These are phyloP conservation scores for Stephanodiscus minutulus DNA, from an alignment of 108 stramenopile genomes.

Conservation along the genomic window DNA sequence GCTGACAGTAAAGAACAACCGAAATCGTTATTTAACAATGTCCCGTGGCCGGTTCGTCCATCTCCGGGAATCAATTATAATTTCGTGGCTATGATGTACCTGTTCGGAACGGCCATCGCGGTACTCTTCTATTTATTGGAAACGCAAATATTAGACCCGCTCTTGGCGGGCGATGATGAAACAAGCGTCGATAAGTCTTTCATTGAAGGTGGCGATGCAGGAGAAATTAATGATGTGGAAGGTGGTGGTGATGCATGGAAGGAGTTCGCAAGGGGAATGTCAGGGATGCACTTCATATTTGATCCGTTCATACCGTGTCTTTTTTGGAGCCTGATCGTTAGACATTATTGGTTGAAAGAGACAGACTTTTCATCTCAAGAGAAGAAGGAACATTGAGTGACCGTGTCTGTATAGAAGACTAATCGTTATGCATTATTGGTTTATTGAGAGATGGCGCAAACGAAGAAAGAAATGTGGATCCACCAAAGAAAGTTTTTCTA, in stretches of 20 bases:
- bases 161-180: constrained; percentile 9
- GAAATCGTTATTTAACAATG: constrained; percentile 12
- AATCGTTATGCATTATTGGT: constrained; percentile 33
- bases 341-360: constrained; percentile 46
- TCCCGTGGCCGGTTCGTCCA: constrained; percentile 49
- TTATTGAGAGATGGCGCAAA: too few species aligned
- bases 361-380: constrained; percentile 12
- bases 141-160: constrained; percentile 29
- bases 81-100: constrained; percentile 35
- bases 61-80: constrained; percentile 43
- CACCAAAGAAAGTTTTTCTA: background rate
- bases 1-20: background rate
- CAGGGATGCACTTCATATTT: constrained; percentile 49
- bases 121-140: constrained; percentile 35
- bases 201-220: background rate
- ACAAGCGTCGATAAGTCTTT: background rate
- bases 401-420: constrained; percentile 42
- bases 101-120: constrained; percentile 31
- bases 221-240: constrained; percentile 2
- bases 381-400: constrained; percentile 35
- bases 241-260: constrained; percentile 36
- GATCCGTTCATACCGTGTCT: constrained; percentile 42
- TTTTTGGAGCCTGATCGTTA: constrained; percentile 41
- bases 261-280: constrained; percentile 45
- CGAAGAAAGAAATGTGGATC: background rate